Base-by-base conservation (phyloP, 2,329 filamentous ascomycete genomes). In the Microdochium trichocladiopsis region DNA sequence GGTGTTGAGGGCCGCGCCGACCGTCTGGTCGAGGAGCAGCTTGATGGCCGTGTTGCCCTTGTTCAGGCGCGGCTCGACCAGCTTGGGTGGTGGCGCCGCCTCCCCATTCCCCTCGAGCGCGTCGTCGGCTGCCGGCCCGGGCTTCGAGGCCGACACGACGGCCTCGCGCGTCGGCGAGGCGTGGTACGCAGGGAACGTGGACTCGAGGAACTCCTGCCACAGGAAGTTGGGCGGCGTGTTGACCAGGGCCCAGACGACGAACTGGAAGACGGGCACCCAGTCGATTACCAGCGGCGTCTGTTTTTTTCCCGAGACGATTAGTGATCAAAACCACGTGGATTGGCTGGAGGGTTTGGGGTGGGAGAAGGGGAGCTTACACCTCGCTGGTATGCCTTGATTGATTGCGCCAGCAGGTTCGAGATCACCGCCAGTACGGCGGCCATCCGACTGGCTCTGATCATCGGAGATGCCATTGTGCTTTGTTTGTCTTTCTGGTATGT, bases 181-280 rank as follows among this genome's bases (percentile, higher is more conserved):
- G 50, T 77, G 76, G 59, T 81, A 79, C 1, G 86, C 85, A 0
- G 91, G 91, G 63, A 90, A 95, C 3, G 75, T 70, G 5, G 78
- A 72, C 69, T 96, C 91, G 50, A 96, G 77, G 63, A 80, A 88
- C 41, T 82, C 78, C 75, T 95, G 91, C 91, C 90, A 96, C 61
- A 89, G 65, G 64, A 90, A 89, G 70, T 96, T 96, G 47, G 88
- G 88, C 2, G 91, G 90, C 41, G 85, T 87, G 67, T 79, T 86
- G 54, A 95, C 64, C 31, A 88, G 64, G 57, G 85, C 81, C 73
- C 86, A 95, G 51, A 90, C 63, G 50, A 88, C 71, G 69, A 95
- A 96, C 65, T 91, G 88, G 59, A 91, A 71, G 45, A 95, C 76
- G 3, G 87, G 82, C 4, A 79, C 70, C 69, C 78, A 77, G 68